Percentiles rank a stretch among this genome's conserved stretches.
Evolutionary conservation across 257 asterid species (phyloP).

Genomic region (Penstemon eatonii): DNA sequence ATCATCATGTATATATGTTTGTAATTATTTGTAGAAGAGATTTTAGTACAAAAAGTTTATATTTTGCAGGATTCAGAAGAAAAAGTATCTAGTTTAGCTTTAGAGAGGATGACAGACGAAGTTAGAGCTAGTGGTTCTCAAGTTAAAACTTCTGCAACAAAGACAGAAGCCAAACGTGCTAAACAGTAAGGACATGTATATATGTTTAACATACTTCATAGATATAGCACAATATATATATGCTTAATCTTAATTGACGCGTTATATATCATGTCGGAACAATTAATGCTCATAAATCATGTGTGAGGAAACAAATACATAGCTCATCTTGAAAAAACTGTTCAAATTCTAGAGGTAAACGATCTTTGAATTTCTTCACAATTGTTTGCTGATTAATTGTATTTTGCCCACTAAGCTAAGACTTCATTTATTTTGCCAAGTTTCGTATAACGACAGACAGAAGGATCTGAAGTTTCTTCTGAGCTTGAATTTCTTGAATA

Average conservation of each 20-base stretch:
- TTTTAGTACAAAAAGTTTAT: background rate
- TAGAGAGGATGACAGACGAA: constrained; percentile 40
- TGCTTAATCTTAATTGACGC: constrained; percentile 9
- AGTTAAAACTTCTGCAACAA: constrained; percentile 48
- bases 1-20: background rate
- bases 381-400: background rate
- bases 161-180: constrained; percentile 61
- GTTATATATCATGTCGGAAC: constrained; percentile 44
- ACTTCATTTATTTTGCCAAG: background rate
- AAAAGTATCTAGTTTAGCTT: constrained; percentile 27
- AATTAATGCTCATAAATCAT: constrained; percentile 65
- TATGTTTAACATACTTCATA: too few species aligned
- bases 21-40: background rate
- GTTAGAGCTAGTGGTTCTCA: constrained; percentile 37
- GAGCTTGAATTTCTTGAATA: constrained; percentile 82
- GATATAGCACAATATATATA: too few species aligned
- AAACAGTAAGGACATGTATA: constrained; percentile 51
- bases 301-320: constrained; percentile 88
- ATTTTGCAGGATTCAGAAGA: constrained; percentile 40
- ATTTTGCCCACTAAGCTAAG: background rate
- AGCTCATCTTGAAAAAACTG: constrained; percentile 80
- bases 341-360: constrained; percentile 61
- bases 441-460: constrained; percentile 44
- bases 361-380: background rate
- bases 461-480: constrained; percentile 62